A percentile compares a stretch with the other conserved stretches of the same genome.
phyloP scores from a whole-genome alignment of 1,139 yeast species.

The Candida anutae region DNA sequence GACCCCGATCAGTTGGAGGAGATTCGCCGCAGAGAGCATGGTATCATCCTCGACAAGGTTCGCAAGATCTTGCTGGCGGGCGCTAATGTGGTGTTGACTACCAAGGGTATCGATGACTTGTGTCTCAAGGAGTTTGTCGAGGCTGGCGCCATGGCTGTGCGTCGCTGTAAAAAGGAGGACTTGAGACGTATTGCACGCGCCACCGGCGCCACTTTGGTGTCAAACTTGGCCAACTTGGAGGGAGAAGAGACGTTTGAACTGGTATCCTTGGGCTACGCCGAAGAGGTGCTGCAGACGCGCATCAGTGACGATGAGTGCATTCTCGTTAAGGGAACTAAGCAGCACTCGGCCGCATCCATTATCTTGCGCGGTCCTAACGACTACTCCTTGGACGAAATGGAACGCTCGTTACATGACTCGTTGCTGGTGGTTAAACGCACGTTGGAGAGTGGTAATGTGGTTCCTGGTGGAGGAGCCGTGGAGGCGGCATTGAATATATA shows the following conservation, averaged over 20 bases:
- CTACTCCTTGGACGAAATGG: slow-evolving; percentile 96
- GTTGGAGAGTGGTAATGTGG: slow-evolving; percentile 87
- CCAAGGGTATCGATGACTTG: slow-evolving; percentile 96
- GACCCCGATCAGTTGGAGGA: slow-evolving; percentile 97
- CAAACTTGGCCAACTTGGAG: slow-evolving; percentile 86
- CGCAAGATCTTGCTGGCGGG: slow-evolving; percentile 85
- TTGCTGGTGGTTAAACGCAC: slow-evolving; percentile 93
- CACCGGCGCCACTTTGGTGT: slow-evolving; percentile 88
- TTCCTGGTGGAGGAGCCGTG: slow-evolving; percentile 99
- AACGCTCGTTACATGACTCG: slow-evolving; percentile 91
- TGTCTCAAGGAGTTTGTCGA: slow-evolving; percentile 94
- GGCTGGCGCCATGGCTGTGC: slow-evolving; percentile 93
- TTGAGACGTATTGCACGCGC: slow-evolving; percentile 95
- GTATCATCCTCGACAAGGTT: slow-evolving; percentile 82
- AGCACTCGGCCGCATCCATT: slow-evolving; percentile 87
- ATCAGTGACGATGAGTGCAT: slow-evolving; percentile 97
- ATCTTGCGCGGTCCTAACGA: slow-evolving; percentile 95
- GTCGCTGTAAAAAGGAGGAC: slow-evolving; percentile 97
- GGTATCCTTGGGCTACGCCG: slow-evolving; percentile 81
- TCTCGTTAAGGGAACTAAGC: slow-evolving; percentile 86
- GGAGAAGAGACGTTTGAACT: slow-evolving; percentile 97
- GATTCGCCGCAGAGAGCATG: slow-evolving; percentile 90
- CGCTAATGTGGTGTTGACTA: slow-evolving; percentile 92
- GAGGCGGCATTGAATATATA: slow-evolving; percentile 93
- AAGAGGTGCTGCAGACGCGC: slow-evolving; percentile 84